These are phyloP conservation scores for Abrus precatorius DNA, from an alignment of 306 rosid species.

Conservation along the genomic window DNA sequence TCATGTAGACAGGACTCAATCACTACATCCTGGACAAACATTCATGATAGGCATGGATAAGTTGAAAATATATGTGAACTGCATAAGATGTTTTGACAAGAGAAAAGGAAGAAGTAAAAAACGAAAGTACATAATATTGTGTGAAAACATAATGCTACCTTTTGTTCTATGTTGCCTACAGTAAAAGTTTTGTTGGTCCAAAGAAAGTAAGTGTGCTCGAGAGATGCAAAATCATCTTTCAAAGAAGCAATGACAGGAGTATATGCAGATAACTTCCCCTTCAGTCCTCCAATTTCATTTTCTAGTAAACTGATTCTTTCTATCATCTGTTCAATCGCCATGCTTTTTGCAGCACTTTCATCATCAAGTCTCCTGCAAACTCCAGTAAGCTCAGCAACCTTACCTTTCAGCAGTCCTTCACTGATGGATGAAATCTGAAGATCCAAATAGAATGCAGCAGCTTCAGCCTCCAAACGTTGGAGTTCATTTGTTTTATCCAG, in stretches of 20 bases:
- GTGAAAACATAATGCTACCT: constrained; percentile 61
- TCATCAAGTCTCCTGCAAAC: constrained; percentile 73
- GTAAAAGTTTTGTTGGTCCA: constrained; percentile 52
- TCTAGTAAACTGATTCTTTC: constrained; percentile 63
- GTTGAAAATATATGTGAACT: constrained; percentile 18
- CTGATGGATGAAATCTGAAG: constrained; percentile 78
- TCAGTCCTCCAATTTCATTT: constrained; percentile 68
- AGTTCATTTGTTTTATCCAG: constrained; percentile 72
- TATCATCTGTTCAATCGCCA: constrained; percentile 67
- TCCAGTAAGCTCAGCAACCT: constrained; percentile 74
- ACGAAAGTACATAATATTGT: not conserved
- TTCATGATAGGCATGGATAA: constrained; percentile 40
- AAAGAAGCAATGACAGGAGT: constrained; percentile 74
- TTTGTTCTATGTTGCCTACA: constrained; percentile 45
- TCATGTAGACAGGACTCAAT: constrained; percentile 51
- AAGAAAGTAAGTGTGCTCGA: constrained; percentile 72
- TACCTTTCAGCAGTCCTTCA: constrained; percentile 76
- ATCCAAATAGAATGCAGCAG: constrained; percentile 80
- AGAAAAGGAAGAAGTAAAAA: constrained; percentile 19
- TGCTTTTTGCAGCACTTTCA: constrained; percentile 65
- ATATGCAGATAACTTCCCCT: constrained; percentile 71
- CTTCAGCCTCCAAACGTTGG: constrained; percentile 88
- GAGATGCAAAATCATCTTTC: constrained; percentile 74
- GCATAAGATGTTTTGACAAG: constrained; percentile 33
- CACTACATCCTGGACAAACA: constrained; percentile 60